phyloP scores from a whole-genome alignment of 78 protist genomes.

The Dictyostelium purpureum region DNA sequence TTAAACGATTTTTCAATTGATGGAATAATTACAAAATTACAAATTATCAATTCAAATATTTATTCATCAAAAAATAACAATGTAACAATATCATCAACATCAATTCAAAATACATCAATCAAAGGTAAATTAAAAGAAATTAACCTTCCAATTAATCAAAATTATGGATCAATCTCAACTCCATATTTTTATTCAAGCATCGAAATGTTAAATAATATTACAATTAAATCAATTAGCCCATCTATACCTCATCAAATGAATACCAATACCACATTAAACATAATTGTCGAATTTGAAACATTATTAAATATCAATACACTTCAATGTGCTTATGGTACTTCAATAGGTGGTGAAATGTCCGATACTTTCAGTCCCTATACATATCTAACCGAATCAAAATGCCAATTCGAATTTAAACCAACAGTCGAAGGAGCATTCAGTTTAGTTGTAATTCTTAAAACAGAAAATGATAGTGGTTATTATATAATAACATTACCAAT shows the following conservation, averaged over 20 bases:
- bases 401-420: no score
- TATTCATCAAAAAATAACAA: not conserved
- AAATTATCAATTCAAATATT: not conserved
- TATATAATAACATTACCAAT: no score
- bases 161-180: not conserved
- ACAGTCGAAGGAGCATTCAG: no score
- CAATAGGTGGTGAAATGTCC: no score
- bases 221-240: not conserved
- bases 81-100: not conserved
- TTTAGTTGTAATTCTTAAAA: no score
- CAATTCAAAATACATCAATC: not conserved
- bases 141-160: conserved; percentile 6
- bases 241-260: not conserved
- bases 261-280: not conserved
- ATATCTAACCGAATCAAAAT: no score
- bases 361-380: no score
- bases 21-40: not conserved
- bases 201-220: not conserved
- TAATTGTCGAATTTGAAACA: not conserved
- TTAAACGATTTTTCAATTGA: not conserved
- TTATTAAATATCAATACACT: no score
- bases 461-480: no score
- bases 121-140: no score
- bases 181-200: not conserved
- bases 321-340: no score